Evolutionary conservation across 495 filamentous ascomycete species (phyloP).

Genomic region (Xylaria intraflava): DNA sequence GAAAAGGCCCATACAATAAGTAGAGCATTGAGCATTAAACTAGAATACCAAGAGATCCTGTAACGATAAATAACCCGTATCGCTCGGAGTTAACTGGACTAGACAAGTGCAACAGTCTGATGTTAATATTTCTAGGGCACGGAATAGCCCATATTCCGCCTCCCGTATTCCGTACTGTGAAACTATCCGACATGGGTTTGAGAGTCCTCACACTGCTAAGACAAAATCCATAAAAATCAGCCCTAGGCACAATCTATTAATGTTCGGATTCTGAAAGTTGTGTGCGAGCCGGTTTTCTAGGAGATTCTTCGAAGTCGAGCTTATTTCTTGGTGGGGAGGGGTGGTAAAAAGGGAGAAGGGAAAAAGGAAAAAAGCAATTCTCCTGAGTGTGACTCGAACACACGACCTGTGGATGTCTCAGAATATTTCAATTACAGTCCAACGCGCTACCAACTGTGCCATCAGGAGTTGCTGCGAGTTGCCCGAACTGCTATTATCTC

Average conservation of each 20-base stretch:
- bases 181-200: too few species aligned
- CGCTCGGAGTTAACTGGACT: not conserved
- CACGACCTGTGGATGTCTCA: too few species aligned
- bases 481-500: too few species aligned
- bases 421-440: too few species aligned
- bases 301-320: too few species aligned
- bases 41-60: not conserved
- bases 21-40: not conserved
- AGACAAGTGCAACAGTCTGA: too few species aligned
- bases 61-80: not conserved
- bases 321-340: slow-evolving; percentile 16
- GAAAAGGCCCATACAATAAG: not conserved
- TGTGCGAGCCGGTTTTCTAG: too few species aligned
- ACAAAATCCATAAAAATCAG: not conserved
- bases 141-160: too few species aligned
- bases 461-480: not conserved
- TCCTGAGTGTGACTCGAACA: not conserved
- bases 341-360: not conserved
- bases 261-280: too few species aligned
- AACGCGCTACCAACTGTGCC: slow-evolving; percentile 1
- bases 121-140: too few species aligned
- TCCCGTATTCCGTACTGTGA: too few species aligned
- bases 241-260: not conserved
- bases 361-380: not conserved
- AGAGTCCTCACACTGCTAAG: not conserved